Percentiles rank a stretch among this genome's conserved stretches.
These are phyloP conservation scores for Trichophyton mentagrophytes DNA, from an alignment of 2,329 filamentous ascomycete species.

Conservation along the genomic window DNA sequence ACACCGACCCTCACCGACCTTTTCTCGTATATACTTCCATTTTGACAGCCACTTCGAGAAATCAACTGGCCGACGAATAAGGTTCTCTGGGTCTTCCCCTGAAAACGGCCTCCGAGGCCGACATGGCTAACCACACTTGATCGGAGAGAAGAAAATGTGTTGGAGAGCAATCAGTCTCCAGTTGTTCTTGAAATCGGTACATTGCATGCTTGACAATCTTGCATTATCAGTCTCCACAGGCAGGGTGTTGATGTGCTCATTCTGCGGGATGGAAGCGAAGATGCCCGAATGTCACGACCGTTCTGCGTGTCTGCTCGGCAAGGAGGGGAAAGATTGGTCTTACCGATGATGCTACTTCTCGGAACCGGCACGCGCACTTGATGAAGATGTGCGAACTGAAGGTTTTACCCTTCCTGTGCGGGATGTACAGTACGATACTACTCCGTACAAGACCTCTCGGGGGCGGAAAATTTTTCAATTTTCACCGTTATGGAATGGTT, in stretches of 20 bases:
- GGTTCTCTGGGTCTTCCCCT: background rate
- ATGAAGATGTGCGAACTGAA: background rate
- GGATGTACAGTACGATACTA: background rate
- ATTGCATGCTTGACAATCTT: background rate
- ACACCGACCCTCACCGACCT: conserved; percentile 1
- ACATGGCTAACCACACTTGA: background rate
- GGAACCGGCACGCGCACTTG: background rate
- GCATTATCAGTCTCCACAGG: background rate
- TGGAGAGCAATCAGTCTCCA: background rate
- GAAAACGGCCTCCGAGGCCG: background rate
- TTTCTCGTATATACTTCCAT: background rate
- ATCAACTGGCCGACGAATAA: background rate
- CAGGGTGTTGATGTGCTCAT: background rate
- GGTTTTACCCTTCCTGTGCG: background rate
- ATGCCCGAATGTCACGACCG: background rate
- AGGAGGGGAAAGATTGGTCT: background rate
- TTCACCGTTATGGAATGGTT: background rate
- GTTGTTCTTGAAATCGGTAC: background rate
- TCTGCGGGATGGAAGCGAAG: background rate
- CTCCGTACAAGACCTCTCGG: background rate
- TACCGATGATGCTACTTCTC: background rate
- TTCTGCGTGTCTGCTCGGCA: background rate
- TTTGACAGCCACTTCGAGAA: background rate
- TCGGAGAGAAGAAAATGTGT: background rate
- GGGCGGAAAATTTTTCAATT: background rate